Conservation (phyloP, 331 rosid genomes). For the Erythrophleum ivorense region DNA sequence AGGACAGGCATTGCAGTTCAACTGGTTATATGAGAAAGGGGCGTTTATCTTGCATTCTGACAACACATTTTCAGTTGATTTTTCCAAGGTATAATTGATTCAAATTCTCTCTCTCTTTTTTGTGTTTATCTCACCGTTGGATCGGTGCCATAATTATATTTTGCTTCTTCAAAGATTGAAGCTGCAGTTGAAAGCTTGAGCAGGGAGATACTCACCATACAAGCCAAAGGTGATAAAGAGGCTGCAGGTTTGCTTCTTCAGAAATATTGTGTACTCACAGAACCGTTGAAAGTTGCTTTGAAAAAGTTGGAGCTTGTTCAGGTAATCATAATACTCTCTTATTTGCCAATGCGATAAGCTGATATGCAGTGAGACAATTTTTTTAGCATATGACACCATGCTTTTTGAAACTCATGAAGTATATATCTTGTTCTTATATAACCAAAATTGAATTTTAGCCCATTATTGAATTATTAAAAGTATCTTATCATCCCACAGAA, state of each 20-base stretch:
- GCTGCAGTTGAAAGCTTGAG: slow-evolving; percentile 87
- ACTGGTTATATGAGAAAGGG: slow-evolving; percentile 84
- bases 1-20: slow-evolving; percentile 98
- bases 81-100: slow-evolving; percentile 68
- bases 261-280: slow-evolving; percentile 60
- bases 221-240: slow-evolving; percentile 91
- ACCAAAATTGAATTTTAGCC: background rate
- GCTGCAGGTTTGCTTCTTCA: slow-evolving; percentile 79
- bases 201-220: slow-evolving; percentile 87
- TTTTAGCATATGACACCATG: background rate
- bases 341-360: slow-evolving; percentile 13
- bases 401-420: background rate
- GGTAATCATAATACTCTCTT: slow-evolving; percentile 54
- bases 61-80: slow-evolving; percentile 76
- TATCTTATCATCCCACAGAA: slow-evolving; percentile 1
- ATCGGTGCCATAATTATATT: slow-evolving; percentile 31
- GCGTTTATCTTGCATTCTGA: slow-evolving; percentile 71
- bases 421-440: background rate
- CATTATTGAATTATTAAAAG: background rate
- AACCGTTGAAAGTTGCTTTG: slow-evolving; percentile 70
- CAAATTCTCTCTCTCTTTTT: slow-evolving; percentile 5
- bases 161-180: slow-evolving; percentile 59
- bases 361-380: slow-evolving; percentile 5
- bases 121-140: slow-evolving; percentile 3
- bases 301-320: slow-evolving; percentile 72